Base-by-base conservation (phyloP, 2,329 filamentous ascomycete genomes). In the Bimuria novae-zelandiae region DNA sequence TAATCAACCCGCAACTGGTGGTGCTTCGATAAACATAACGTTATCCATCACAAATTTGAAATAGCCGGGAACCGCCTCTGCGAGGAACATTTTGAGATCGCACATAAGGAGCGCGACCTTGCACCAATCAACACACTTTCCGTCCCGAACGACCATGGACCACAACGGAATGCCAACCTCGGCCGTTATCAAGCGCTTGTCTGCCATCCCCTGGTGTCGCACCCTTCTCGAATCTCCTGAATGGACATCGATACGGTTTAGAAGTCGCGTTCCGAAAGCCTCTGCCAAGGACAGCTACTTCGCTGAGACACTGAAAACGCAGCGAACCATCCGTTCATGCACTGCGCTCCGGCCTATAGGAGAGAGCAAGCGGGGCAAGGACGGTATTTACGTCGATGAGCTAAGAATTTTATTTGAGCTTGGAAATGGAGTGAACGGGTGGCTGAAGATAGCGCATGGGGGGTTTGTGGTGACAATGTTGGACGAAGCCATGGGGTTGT, bases 381-480 rank as follows among this genome's bases (percentile, higher is more conserved):
- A 51, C 62, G 37, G 44, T 49, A n/a, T 72, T 4, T 37, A 27
- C 16, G n/a, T 74, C 49, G 59, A 57, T 21, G 71, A 77, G 59
- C 63, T 77, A n/a, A 62, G 57, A 27, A 71, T 69, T 1, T 63
- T 80, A 7, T 60, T 77, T 44, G 69, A 73, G n/a, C 23, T 87
- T 1, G 84, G 81, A 1, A 61, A 73, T 10, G 79, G 78, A 16
- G 59, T 87, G 50, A 82, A 83, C 56, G 84, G 84, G 2, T 80
- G 80, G 59, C 71, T 80, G 1, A 68, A 75, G 3, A 74, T 83
- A 6, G 72, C 77, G 8, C 85, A 88, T 64, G 84, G 85, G 17
- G 85, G 84, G 1, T 77, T 87, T 25, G 77, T 83, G 6, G 78
- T 79, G 7, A 78, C 80, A 0, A 64, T 87, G n/a, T 65, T 88